phyloP scores from a whole-genome alignment of 257 asterid genomes.

The Solanum habrochaites region DNA sequence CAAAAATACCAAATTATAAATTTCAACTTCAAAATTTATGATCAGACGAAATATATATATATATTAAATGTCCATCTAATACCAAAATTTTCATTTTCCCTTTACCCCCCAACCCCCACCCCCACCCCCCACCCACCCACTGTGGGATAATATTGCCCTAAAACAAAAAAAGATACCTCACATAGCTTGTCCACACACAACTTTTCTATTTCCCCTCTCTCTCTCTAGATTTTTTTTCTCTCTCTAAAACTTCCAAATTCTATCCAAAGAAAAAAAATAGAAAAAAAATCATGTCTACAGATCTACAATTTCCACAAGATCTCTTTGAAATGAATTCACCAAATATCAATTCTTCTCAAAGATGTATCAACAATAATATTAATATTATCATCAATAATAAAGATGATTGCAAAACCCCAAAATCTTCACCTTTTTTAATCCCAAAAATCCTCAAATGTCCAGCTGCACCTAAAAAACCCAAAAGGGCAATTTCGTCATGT shows the following conservation, averaged over 20 bases:
- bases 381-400: neutral
- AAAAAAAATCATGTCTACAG: conserved; percentile 22
- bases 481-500: conserved; percentile 20
- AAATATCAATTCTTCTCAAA: neutral
- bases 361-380: neutral
- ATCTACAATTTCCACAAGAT: conserved; percentile 32
- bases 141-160: conserved; percentile 16
- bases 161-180: neutral
- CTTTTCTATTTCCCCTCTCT: conserved; percentile 3
- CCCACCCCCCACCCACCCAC: neutral
- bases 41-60: too few relatives aligned
- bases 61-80: neutral
- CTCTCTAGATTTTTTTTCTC: neutral
- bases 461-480: conserved; percentile 53
- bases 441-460: conserved; percentile 35
- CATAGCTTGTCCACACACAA: neutral
- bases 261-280: neutral
- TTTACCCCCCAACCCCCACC: too few relatives aligned
- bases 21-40: too few relatives aligned
- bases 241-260: neutral
- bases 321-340: neutral
- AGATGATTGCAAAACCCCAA: conserved; percentile 37
- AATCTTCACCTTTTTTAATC: conserved; percentile 30
- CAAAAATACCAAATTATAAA: too few relatives aligned
- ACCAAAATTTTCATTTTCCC: neutral